These are phyloP conservation scores for Cicer chorassanicum DNA, from an alignment of 306 rosid genomes.

Conservation along the genomic window DNA sequence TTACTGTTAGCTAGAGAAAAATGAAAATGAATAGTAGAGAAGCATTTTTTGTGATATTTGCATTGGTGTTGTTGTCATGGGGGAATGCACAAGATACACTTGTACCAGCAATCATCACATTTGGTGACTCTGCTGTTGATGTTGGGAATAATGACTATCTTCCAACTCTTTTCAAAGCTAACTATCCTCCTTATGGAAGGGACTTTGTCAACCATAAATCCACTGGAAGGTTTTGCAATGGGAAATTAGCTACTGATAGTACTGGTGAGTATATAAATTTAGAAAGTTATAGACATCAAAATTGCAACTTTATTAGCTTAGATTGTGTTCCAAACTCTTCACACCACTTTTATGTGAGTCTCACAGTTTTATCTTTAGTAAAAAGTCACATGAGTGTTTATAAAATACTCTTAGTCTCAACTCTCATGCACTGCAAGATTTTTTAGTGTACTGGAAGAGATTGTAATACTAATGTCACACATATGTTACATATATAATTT, in stretches of 20 bases:
- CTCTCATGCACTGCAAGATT: too few species aligned
- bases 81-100: conserved; percentile 75
- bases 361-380: too few species aligned
- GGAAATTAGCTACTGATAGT: conserved; percentile 90
- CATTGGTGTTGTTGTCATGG: conserved; percentile 47
- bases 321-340: neutral
- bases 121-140: conserved; percentile 92
- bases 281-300: too few species aligned
- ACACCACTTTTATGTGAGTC: too few species aligned
- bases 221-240: conserved; percentile 95
- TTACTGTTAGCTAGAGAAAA: conserved; percentile 44
- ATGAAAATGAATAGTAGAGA: conserved; percentile 50
- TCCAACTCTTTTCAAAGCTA: conserved; percentile 73
- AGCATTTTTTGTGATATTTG: conserved; percentile 52
- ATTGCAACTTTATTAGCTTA: neutral
- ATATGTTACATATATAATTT: too few species aligned
- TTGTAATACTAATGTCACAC: too few species aligned
- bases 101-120: conserved; percentile 84
- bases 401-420: too few species aligned
- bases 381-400: too few species aligned
- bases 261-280: conserved; percentile 59
- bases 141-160: conserved; percentile 92
- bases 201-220: conserved; percentile 79
- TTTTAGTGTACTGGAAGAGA: too few species aligned
- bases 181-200: conserved; percentile 96